These are phyloP conservation scores for Ustilago sp. DNA, from an alignment of 1,284 basidiomycete genomes.

Conservation along the genomic window DNA sequence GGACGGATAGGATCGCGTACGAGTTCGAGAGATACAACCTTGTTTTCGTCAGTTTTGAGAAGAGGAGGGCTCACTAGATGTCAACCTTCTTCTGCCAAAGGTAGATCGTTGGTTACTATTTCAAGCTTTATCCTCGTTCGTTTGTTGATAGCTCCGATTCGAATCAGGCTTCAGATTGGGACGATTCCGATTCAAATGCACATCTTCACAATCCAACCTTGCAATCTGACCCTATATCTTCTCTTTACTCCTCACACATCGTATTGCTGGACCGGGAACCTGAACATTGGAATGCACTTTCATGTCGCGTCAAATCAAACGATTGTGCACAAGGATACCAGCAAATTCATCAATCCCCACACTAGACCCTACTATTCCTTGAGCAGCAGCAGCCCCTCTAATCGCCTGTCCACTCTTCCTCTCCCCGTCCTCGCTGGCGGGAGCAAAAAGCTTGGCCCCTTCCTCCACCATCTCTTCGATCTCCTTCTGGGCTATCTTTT, in stretches of 20 bases:
- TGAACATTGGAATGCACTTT: too few species aligned
- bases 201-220: not conserved
- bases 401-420: slow-evolving; percentile 28
- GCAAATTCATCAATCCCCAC: slow-evolving; percentile 50
- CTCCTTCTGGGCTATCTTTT: slow-evolving; percentile 46
- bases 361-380: slow-evolving; percentile 18
- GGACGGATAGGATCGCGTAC: slow-evolving; percentile 97
- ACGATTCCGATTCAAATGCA: not conserved
- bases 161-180: not conserved
- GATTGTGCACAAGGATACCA: slow-evolving; percentile 42
- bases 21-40: slow-evolving; percentile 96
- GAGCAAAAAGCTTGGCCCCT: slow-evolving; percentile 44
- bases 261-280: not conserved
- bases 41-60: slow-evolving; percentile 73
- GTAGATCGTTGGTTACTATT: too few species aligned
- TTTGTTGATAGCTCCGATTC: too few species aligned
- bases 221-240: not conserved
- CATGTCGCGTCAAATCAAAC: slow-evolving; percentile 13
- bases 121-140: too few species aligned
- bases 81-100: not conserved
- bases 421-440: slow-evolving; percentile 19
- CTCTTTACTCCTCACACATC: not conserved
- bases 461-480: slow-evolving; percentile 53
- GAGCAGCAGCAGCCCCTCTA: slow-evolving; percentile 29
- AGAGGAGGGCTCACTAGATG: slow-evolving; percentile 18